Evolutionary conservation across 2,329 filamentous ascomycete species (phyloP), one percentile per base, ranked within the genome.

Genomic region (Fusarium vanettenii): DNA sequence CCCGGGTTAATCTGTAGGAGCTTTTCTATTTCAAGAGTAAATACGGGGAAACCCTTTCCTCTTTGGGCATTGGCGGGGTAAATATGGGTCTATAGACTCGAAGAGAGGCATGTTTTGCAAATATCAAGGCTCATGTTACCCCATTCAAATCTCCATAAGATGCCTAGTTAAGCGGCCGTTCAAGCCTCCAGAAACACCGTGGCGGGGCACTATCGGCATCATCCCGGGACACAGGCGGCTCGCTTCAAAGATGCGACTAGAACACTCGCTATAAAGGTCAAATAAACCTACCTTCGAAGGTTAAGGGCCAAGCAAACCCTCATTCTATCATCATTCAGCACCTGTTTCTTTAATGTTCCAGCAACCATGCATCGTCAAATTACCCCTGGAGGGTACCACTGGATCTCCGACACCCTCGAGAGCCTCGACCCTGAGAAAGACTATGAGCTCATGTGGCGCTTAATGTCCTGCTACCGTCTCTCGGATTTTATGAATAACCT

Each of bases 401-500:
- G 66, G 66, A 69, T 69, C 52, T 45, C 39, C 16, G 14, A 65
- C 39, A 41, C 61, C 14, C 33, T 69, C 18, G 22, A 69, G 31
- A 60, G 50, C 11, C 55, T 69, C 10, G 55, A 69, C 39, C 61
- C 66, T 2, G 52, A 69, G 22, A 64, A 22, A 9, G 60, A 69
- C 13, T 69, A 69, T 43, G 66, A 64, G n/a, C 33, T 65, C 35
- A 69, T 65, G 35, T 69, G 55, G 52, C 66, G 43, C 4, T 20
- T 65, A 14, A 60, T 64, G 43, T 60, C 61, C 16, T 60, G 66
- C 31, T 69, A 69, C n/a, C 61, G 61, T 16, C 43, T 37, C 5
- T 64, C 52, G 2, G 66, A 68, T n/a, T 68, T 68, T 29, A 64
- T 68, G 52, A 59, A 68, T 13, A 68, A 64, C 20, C 31, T 68